Evolutionary conservation across 306 rosid species (phyloP), one percentile per base, ranked within the genome.

Genomic region (Cicer yamashitae): DNA sequence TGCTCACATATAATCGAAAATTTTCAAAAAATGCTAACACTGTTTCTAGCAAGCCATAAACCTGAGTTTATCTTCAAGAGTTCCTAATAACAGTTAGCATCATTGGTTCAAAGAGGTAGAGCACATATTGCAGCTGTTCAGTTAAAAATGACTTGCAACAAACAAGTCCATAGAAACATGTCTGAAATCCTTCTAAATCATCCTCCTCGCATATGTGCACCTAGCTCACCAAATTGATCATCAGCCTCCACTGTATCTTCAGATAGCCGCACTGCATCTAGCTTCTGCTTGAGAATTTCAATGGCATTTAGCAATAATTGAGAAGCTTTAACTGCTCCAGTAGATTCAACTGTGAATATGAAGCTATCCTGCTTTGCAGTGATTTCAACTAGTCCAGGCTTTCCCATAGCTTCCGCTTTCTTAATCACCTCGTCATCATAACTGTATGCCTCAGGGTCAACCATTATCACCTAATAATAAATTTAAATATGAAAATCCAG

Each of bases 131-230:
- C 79, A 75, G 74, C 71, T 48, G 59, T 78, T 63, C 64, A 80
- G 80, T 60, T 80, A 69, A 76, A 62, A 7, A 47, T 61, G 45
- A 30, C 62, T 67, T 15, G 75, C 79, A 82, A 75, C 10, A 72
- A 77, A 70, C 76, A 54, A 68, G 83, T 80, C 81, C 78, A 17
- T 56, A 22, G 9, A 75, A 78, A 75, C 75, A 64, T 62, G 39
- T 58, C 71, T 18, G 52, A 57, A 3, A 64, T 63, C 81, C 67
- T 74, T 7, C 44, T 18, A 39, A 45, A 79, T 91, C 84, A 94
- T 67, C 99, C 97, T 69, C 99, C 99, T 72, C 98, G 87, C 97
- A 94, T 78, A 79, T 92, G 99, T 10, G 99, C 97, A 77, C 97
- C 96, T 8, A 94, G 84, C 84, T 94, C 99, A 10, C 99, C 99